Evolutionary conservation across 225 moss, liverwort and hornwort species (phyloP), one percentile per base, ranked within the genome.

Genomic region (Physcomitrellopsis africana): DNA sequence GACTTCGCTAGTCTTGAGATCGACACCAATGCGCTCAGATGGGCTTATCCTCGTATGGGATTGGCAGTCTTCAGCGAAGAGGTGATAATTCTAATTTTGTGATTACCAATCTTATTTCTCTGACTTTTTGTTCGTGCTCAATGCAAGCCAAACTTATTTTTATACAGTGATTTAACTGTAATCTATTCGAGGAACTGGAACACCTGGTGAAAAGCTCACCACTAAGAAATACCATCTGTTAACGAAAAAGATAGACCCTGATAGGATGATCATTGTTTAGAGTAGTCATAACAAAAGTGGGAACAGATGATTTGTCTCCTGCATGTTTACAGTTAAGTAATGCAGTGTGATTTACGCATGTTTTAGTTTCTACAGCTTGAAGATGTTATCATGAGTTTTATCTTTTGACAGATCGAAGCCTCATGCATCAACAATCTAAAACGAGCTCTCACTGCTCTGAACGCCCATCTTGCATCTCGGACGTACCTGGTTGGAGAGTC

Each of bases 401-500:
- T 14, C 5, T 61, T 47, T 13, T 63, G 46, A 0, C 75, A 97
- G 94, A 0, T 56, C 0, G 93, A 92, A 23, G 80, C 66, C 11
- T 0, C 0, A 0, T 32, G 24, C 10, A 2, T 76, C 15, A 8
- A 3, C 3, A 74, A 56, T 23, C 3, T 92, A 1, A 92, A 92
- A 85, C 81, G 86, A 73, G 83, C 77, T 3, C 56, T 89, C 1
- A 61, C 53, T 17, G 76, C 77, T 23, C 80, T 99, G 0, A 81
- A 95, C 54, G 26, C 10, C 0, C 63, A 81, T 47, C 74, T 99
- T 67, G 73, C 82, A 0, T 74, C 82, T 15, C 76, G 54, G 13
- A 99, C 99, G 0, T 99, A 81, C 45, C 74, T 99, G 3, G 95
- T 99, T 0, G 99, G 99, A 14, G 58, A 99, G 8, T 61, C 84